Evolutionary conservation across 2,329 filamentous ascomycete genomes (phyloP).

Genomic region (Niveomyces coronatus): DNA sequence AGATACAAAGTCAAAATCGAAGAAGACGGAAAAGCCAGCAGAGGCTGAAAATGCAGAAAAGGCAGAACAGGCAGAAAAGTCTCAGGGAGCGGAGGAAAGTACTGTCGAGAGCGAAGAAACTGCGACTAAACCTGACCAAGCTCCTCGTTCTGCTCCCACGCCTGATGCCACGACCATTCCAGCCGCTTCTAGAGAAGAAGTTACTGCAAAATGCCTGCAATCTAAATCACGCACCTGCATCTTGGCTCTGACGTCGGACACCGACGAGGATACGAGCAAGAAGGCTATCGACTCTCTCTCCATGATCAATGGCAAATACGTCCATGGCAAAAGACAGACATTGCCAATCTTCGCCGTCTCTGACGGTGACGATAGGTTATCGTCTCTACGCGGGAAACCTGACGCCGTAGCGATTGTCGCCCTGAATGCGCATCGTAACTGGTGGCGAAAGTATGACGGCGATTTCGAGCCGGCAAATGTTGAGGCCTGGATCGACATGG

Average conservation of each 20-base stretch:
- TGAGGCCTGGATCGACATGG: slow-evolving; percentile 82
- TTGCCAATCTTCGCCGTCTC: slow-evolving; percentile 80
- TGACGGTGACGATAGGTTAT: slow-evolving; percentile 27
- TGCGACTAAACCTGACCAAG: slow-evolving; percentile 19
- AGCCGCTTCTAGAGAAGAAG: slow-evolving; percentile 52
- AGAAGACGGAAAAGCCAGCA: slow-evolving; percentile 21
- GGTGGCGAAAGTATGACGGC: slow-evolving; percentile 69
- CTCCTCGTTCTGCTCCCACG: slow-evolving; percentile 8
- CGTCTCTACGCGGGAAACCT: slow-evolving; percentile 41
- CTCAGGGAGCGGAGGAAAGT: slow-evolving; percentile 21
- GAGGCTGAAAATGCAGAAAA: slow-evolving; percentile 25
- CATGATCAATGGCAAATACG: slow-evolving; percentile 67
- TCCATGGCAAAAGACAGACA: slow-evolving; percentile 51
- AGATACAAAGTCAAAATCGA: slow-evolving; percentile 26
- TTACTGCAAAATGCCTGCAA: slow-evolving; percentile 63
- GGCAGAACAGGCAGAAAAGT: slow-evolving; percentile 27
- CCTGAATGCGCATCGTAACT: slow-evolving; percentile 72
- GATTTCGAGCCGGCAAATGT: slow-evolving; percentile 51
- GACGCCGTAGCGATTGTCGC: slow-evolving; percentile 68
- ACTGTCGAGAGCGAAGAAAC: slow-evolving; percentile 20
- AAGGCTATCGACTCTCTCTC: slow-evolving; percentile 54
- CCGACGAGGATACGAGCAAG: slow-evolving; percentile 39
- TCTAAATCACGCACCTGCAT: slow-evolving; percentile 74
- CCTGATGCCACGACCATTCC: slow-evolving; percentile 50
- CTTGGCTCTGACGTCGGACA: slow-evolving; percentile 56